Evolutionary conservation across 1,284 basidiomycete genomes (phyloP), one percentile per base, ranked within the genome.

Genomic region (Golubevia pallescens): DNA sequence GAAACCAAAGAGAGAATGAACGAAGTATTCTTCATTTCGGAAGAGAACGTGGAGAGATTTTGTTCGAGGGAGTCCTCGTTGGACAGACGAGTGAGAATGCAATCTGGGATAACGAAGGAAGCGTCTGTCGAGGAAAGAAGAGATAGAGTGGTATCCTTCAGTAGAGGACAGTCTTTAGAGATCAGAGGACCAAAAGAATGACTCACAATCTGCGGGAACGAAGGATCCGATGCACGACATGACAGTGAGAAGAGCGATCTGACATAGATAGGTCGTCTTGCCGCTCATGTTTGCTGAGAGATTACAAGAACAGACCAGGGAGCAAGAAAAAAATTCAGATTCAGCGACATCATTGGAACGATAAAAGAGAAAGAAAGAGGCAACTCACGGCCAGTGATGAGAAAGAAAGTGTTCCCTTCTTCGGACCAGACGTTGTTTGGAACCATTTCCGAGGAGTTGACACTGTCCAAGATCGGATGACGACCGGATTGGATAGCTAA

Each of bases 241-340:
- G 19, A 96, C 88, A 0, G 90, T 89, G 57, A 97, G 87, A 1
- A 97, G 88, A 0, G 92, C 95, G 32, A 94, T 90, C 81, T 97
- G 94, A 19, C 91, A 90, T 8, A 98, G 87, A 78, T 95, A 95
- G 0, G 95, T 97, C 81, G 93, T 96, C 86, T 98, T 98, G 0
- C 94, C 93, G 88, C 74, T 60, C 64, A 74, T 72, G 61, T 83
- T 91, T 91, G 77, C 93, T 32, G 93, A 92, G 93, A 94, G 94
- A 81, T 93, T 94, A 52, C 61, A 2, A 32, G 3, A n/a, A 13
- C 0, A n/a, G n/a, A 62, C 65, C 0, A 75, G 77, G 10, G 69
- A 5, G 52, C 52, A 21, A 16, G 5, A 53, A 2, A 10, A 53
- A 53, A 21, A 53, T 16, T 53, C 0, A 53, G 57, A n/a, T 28